Evolutionary conservation across 148 eudicot genomes (phyloP), one percentile per base, ranked within the genome.

Genomic region (Vaccinium macrocarpon): DNA sequence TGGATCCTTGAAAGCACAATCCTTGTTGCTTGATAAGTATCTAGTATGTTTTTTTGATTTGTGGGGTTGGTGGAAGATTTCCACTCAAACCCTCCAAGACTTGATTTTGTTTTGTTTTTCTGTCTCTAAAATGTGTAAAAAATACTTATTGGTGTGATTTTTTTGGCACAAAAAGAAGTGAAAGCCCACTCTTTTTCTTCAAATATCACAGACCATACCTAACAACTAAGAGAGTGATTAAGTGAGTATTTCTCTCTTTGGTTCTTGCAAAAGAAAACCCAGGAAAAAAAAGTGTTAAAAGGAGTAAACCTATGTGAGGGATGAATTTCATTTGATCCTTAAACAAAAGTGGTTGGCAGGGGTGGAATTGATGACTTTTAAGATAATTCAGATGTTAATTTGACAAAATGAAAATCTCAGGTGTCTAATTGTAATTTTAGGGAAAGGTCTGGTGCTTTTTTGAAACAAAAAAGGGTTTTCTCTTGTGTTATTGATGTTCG

Each of bases 11-110:
- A 88, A 62, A 90, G 94, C 32, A 96, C 98, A 19, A 90, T 87
- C 86, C 92, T 90, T 82, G 99, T 96, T 79, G 99, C 99, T 89
- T 96, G 97, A 79, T 94, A 94, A n/a, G 94, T 82, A 87, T 96
- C 99, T 98, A 96, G 94, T 6, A 51, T 27, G 6, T 8, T 62
- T 1, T 66, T 55, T 14, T 55, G 19, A 55, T 68, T 15, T 1
- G 23, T 4, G 68, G 62, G 46, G 70, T 84, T 74, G 81, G 86
- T 59, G 74, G 61, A 15, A 62, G 38, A 84, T 77, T 61, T 84
- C 73, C 84, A 66, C 83, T 83, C 85, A 84, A 83, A 84, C 84
- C 55, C 83, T 83, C 83, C 84, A 83, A 35, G 81, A 83, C 42
- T 79, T 46, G 25, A 42, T 42, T 8, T 35, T 57, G 13, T 32